Base-by-base conservation (phyloP, 371 early-diverging fungal genomes). In the Fennellomyces sp. region DNA sequence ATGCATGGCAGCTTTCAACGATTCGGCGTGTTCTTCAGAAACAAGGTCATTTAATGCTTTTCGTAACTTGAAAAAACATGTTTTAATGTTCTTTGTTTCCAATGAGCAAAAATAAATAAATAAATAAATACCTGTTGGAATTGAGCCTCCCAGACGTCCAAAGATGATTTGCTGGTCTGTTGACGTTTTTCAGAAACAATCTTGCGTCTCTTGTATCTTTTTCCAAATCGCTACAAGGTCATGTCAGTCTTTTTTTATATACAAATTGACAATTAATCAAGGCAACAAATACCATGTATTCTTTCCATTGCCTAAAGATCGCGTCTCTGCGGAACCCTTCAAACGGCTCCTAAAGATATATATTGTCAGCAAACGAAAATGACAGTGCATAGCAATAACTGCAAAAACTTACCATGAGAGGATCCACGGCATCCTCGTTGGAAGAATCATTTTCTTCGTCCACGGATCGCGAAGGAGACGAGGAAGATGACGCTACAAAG, bases 221-320 rank as follows among this genome's bases (percentile, higher is more conserved):
- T 38, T 27, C 52, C 50, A 28, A 50, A 39, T 28, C 65, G 65
- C 65, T 64, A 33, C 11, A 26, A 11, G 30, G n/a, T 45, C 26
- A 12, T 12, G 6, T 27, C 10, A 38, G 13, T 19, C 23, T 28
- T 30, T 48, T 48, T n/a, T n/a, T n/a, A n/a, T n/a, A n/a, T n/a
- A n/a, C n/a, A n/a, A n/a, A n/a, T n/a, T n/a, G n/a, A n/a, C 3
- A 52, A 27, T 5, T 17, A 52, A 28, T 31, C 26, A 38, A 28
- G 38, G 30, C 25, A 23, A 17, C 0, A 26, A 25, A 35, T 63
- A 63, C 68, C 68, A 50, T 57, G 33, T 68, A 68, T 47, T 68
- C 68, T 52, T 60, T 63, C 68, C 63, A 63, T 52, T 68, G 68
- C 52, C 68, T 48, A 15, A 57, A 36, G 27, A 63, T 63, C 35